Evolutionary conservation across 805 yeast species (phyloP).

Genomic region (Pichia nakasei): DNA sequence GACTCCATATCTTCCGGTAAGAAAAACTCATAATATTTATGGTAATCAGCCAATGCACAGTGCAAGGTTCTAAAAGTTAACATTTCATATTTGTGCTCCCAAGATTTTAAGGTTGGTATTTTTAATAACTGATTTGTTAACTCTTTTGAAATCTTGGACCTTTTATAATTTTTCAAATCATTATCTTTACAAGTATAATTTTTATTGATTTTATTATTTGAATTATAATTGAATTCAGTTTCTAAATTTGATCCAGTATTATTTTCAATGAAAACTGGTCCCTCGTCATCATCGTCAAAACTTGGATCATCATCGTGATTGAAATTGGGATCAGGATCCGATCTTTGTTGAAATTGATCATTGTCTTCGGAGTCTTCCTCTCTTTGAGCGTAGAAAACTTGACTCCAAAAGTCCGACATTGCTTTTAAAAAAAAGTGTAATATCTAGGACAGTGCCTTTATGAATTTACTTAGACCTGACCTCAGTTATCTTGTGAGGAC

Average conservation of each 20-base stretch:
- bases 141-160: conserved; percentile 3
- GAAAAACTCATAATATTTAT: conserved; percentile 6
- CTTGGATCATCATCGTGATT: no score
- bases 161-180: conserved; percentile 4
- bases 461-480: no score
- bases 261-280: neutral
- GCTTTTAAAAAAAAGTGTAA: no score
- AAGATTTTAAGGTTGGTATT: conserved; percentile 6
- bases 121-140: conserved; percentile 5
- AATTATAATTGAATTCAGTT: neutral
- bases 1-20: conserved; percentile 3
- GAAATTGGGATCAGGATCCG: no score
- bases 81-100: conserved; percentile 3
- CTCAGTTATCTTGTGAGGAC: no score
- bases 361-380: no score
- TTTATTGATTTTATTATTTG: neutral
- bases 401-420: no score
- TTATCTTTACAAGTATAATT: neutral
- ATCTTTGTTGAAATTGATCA: no score
- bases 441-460: no score
- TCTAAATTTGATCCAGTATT: neutral
- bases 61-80: conserved; percentile 10
- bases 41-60: conserved; percentile 11
- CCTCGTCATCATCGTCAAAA: no score
- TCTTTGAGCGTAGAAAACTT: no score